phyloP scores from a whole-genome alignment of 164 flowering plant genomes.

The Pachysandra terminalis region DNA sequence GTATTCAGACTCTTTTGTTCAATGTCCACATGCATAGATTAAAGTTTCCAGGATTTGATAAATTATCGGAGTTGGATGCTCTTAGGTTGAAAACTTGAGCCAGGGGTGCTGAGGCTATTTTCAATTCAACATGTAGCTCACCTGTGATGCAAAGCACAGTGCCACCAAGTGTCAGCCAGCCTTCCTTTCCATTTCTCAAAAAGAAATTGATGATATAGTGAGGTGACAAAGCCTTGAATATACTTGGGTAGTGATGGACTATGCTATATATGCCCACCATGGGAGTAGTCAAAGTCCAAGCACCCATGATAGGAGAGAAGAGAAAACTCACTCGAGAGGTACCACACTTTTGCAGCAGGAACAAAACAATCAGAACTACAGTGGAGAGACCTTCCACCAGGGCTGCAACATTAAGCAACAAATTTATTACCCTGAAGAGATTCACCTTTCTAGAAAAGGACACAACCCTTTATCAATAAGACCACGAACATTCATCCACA shows the following conservation, averaged over 20 bases:
- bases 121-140: conserved; percentile 16
- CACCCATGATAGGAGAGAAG: conserved; percentile 85
- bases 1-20: not conserved
- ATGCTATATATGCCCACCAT: conserved; percentile 74
- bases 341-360: conserved; percentile 75
- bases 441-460: no score
- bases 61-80: not conserved
- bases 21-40: not conserved
- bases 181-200: conserved; percentile 62
- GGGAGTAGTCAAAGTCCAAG: conserved; percentile 75
- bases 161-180: conserved; percentile 81
- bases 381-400: conserved; percentile 64
- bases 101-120: not conserved
- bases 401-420: conserved; percentile 39
- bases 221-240: conserved; percentile 81
- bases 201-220: conserved; percentile 62
- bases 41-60: not conserved
- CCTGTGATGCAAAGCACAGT: conserved; percentile 84
- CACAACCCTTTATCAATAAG: no score
- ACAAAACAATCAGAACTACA: conserved; percentile 49
- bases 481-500: not conserved
- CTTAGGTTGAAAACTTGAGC: not conserved
- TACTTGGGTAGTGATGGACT: conserved; percentile 52
- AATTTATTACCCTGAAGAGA: no score
- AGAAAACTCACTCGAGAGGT: conserved; percentile 77